These are phyloP conservation scores for Ganoderma leucocontextum DNA, from an alignment of 1,284 basidiomycete species.

Conservation along the genomic window DNA sequence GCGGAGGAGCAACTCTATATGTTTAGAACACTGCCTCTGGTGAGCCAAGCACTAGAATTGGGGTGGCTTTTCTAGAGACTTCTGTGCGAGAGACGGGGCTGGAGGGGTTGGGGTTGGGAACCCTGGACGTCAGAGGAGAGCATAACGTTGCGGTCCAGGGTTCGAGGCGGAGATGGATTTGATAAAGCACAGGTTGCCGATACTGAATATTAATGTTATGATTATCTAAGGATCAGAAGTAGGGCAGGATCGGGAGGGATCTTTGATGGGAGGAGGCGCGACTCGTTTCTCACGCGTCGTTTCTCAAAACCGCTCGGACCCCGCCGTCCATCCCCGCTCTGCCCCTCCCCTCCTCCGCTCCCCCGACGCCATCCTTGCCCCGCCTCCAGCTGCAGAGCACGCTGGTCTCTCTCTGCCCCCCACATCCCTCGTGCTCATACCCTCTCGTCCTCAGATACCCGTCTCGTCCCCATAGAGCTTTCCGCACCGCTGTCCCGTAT, in stretches of 20 bases:
- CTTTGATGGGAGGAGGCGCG: slow-evolving; percentile 31
- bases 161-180: neutral
- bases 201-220: neutral
- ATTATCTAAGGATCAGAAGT: slow-evolving; percentile 11
- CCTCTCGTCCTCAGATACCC: slow-evolving; percentile 37
- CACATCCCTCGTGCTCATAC: slow-evolving; percentile 21
- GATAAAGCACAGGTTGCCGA: neutral
- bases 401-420: slow-evolving; percentile 32
- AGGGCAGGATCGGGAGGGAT: slow-evolving; percentile 17
- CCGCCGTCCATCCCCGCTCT: slow-evolving; percentile 13
- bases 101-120: neutral
- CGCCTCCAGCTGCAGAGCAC: slow-evolving; percentile 42
- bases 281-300: slow-evolving; percentile 19
- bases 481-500: slow-evolving; percentile 27
- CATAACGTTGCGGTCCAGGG: too few species aligned
- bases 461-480: slow-evolving; percentile 26
- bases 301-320: slow-evolving; percentile 31
- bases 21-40: neutral
- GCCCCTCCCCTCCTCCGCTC: slow-evolving; percentile 3
- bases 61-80: neutral
- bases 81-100: neutral
- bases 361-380: slow-evolving; percentile 17
- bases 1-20: slow-evolving; percentile 3
- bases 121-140: slow-evolving; percentile 32
- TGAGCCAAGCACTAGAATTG: neutral